Conservation (phyloP, 768 basidiomycete genomes). For the Lactarius sanguifluus region DNA sequence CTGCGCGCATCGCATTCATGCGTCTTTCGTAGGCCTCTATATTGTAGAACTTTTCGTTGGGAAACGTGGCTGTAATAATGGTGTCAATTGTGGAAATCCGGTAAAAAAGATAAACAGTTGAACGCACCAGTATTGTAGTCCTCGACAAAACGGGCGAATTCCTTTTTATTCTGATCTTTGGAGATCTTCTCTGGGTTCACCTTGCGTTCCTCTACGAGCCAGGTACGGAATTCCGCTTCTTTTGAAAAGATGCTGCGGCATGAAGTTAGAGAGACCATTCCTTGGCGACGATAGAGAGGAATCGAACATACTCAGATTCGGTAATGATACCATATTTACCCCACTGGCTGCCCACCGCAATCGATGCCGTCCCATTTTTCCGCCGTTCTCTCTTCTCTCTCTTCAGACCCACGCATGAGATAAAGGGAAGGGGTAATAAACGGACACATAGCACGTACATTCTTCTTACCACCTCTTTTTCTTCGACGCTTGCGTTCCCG, state of each 20-base stretch:
- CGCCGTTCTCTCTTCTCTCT: constrained; percentile 66
- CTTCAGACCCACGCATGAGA: constrained; percentile 31
- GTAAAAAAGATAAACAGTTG: not conserved
- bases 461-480: constrained; percentile 42
- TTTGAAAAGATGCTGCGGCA: constrained; percentile 70
- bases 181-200: constrained; percentile 86
- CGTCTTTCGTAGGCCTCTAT: constrained; percentile 82
- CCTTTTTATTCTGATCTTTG: constrained; percentile 83
- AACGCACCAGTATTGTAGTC: constrained; percentile 76
- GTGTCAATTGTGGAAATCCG: constrained; percentile 8
- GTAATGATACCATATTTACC: constrained; percentile 87
- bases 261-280: constrained; percentile 13
- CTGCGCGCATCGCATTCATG: constrained; percentile 82
- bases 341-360: constrained; percentile 67
- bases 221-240: constrained; percentile 82
- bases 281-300: not conserved
- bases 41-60: constrained; percentile 94
- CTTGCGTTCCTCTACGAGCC: constrained; percentile 91
- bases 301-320: constrained; percentile 71
- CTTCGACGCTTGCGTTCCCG: constrained; percentile 40
- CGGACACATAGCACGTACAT: constrained; percentile 36
- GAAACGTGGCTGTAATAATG: constrained; percentile 67
- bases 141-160: constrained; percentile 79
- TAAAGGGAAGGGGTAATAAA: not conserved
- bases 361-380: constrained; percentile 58